Conservation (phyloP, 2,329 filamentous ascomycete genomes). For the Emergomyces orientalis region DNA sequence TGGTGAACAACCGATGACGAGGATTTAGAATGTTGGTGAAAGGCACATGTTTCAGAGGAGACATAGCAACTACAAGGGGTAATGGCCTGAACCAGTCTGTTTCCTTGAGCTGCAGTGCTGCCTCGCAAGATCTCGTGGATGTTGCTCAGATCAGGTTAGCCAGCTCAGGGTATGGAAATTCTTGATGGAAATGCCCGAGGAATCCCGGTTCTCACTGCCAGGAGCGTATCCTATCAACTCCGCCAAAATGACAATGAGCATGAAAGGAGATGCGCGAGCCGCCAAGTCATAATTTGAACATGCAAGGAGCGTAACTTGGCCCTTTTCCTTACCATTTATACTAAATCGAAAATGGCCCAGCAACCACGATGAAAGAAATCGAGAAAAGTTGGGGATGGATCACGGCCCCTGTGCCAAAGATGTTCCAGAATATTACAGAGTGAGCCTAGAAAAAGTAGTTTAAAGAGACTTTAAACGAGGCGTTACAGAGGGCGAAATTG, state of each 20-base stretch:
- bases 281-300: neutral
- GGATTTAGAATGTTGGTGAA: neutral
- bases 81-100: neutral
- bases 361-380: neutral
- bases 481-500: neutral
- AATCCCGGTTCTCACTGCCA: no score
- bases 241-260: no score
- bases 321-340: neutral
- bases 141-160: neutral
- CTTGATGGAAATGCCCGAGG: neutral
- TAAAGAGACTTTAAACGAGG: neutral
- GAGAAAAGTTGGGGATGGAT: neutral
- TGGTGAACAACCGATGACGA: neutral
- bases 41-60: neutral
- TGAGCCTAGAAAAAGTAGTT: neutral
- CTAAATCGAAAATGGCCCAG: neutral
- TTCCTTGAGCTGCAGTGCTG: neutral
- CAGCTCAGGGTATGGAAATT: neutral
- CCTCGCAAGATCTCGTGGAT: neutral
- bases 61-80: neutral
- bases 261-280: no score
- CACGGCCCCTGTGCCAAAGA: neutral
- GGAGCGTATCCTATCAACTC: no score
- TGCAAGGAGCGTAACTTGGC: neutral
- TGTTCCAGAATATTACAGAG: neutral